Evolutionary conservation across 805 yeast species (phyloP), one percentile per base, ranked within the genome.

Genomic region (Candida railenensis): DNA sequence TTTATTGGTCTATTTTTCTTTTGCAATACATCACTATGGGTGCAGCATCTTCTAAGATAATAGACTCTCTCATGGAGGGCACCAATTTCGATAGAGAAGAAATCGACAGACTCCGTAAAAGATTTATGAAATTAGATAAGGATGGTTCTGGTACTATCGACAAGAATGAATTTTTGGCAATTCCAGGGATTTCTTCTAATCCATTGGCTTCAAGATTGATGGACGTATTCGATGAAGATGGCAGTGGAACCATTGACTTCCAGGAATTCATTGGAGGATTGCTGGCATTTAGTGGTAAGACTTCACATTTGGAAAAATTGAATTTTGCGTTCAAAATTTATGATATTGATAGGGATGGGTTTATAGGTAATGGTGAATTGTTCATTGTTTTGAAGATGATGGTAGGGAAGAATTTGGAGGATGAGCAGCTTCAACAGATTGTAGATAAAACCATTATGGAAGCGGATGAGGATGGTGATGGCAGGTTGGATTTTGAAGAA

Each of bases 381-480:
- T 94, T 85, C 58, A 76, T 92, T 36, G 98, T 94, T 36, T 73
- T 94, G 69, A 88, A 94, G 66, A 87, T 89, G 81, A 94, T 94
- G 99, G 99, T 95, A 22, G 99, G 98, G 1, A 85, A 82, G 55
- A 90, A 94, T 59, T 69, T 95, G 47, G 85, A 82, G 51, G 96
- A 88, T 48, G 82, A 81, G 22, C 96, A 94, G 58, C 75, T 94
- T 46, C 99, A 94, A 64, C 98, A 95, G 66, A 81, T 94, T 44
- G 97, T 92, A n/a, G 98, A 94, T 64, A 83, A 95, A 65, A 90
- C 99, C 0, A 90, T 95, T 53, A 81, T 89, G 82, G 97, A 92
- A 63, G 91, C 89, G 43, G 98, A 91, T 59, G 57, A 64, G 22
- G 96, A 91, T 56, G 91, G 92, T 1, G 97, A 90, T 59, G 96